Base-by-base conservation (phyloP, 164 flowering plant genomes). In the Tetrastigma voinierianum region DNA sequence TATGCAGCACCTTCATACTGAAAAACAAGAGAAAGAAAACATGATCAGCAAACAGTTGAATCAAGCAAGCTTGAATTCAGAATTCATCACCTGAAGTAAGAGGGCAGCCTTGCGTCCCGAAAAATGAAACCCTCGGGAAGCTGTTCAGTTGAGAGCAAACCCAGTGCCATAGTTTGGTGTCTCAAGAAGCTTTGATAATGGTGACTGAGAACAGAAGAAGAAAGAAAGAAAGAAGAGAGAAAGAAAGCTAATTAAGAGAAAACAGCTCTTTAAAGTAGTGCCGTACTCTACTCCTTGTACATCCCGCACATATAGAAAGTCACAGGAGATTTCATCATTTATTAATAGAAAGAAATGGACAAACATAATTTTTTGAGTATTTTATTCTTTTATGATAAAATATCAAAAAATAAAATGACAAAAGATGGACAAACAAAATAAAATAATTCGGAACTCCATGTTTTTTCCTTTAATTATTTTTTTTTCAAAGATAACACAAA, bases 1-100 rank as follows among this genome's bases (percentile, higher is more conserved):
- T 43, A 53, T 0, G 73, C 76, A 15, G 68, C 76, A 51, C 68
- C 76, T 64, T 73, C 76, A 32, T 49, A 68, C 72, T 73, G 32
- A 45, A 13, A 68, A 2, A 57, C 46, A 2, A 18, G 43, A 13
- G 46, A 13, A 40, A 25, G 40, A 45, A 46, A 67, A 51, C 10
- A 17, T 13, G 6, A 59, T 21, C 20, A 16, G 16, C 46, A 15
- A 61, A 61, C 10, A 61, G 10, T 10, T 46, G 1, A 9, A 11
- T 10, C 12, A n/a, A 21, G 23, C 44, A 19, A 62, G 9, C 10
- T 9, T 15, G 21, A 5, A 14, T 8, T n/a, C 44, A 6, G 15
- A 15, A 14, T 46, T 9, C 15, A 15, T 9, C 40, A 72, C 75
- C 67, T 72, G 75, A n/a, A n/a, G 44, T 72, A 72, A 16, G 75